These are phyloP conservation scores for Phaeotremella skinneri DNA, from an alignment of 768 basidiomycete genomes.

Conservation along the genomic window DNA sequence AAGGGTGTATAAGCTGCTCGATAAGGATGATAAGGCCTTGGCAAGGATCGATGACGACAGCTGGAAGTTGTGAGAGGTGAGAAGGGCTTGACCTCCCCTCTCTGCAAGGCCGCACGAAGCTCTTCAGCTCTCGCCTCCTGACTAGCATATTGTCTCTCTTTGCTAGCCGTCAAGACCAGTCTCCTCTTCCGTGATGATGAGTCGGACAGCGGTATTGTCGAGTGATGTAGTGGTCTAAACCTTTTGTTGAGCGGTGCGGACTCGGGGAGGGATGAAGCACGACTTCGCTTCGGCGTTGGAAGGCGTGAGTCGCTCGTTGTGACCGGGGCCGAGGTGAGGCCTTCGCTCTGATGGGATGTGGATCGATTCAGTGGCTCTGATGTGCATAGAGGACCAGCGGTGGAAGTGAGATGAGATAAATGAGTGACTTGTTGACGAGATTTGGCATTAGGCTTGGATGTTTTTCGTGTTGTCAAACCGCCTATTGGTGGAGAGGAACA, in stretches of 20 bases:
- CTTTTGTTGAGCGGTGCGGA: constrained; percentile 29
- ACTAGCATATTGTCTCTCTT: constrained; percentile 6
- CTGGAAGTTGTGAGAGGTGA: not conserved
- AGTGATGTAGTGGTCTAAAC: constrained; percentile 16
- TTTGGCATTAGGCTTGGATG: not conserved
- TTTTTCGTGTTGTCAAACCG: constrained; percentile 7
- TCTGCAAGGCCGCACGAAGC: constrained; percentile 15
- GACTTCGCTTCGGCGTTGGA: constrained; percentile 14
- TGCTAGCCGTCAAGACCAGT: constrained; percentile 13
- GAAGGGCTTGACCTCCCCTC: constrained; percentile 3
- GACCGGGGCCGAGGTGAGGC: constrained; percentile 10
- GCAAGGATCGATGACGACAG: not conserved
- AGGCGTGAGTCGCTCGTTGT: not conserved
- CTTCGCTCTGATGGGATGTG: constrained; percentile 5
- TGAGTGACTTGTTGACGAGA: constrained; percentile 1
- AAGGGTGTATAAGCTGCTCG: constrained; percentile 55
- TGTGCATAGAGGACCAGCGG: constrained; percentile 33
- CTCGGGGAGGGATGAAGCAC: constrained; percentile 28
- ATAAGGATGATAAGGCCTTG: not conserved
- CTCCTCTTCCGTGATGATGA: not conserved
- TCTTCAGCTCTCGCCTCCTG: constrained; percentile 25
- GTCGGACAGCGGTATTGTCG: constrained; percentile 27
- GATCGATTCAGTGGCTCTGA: constrained; percentile 39
- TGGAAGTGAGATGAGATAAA: not conserved
- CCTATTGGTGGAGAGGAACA: constrained; percentile 21